Evolutionary conservation across 2,329 filamentous ascomycete species (phyloP).

Genomic region (Neocucurbitaria cava): DNA sequence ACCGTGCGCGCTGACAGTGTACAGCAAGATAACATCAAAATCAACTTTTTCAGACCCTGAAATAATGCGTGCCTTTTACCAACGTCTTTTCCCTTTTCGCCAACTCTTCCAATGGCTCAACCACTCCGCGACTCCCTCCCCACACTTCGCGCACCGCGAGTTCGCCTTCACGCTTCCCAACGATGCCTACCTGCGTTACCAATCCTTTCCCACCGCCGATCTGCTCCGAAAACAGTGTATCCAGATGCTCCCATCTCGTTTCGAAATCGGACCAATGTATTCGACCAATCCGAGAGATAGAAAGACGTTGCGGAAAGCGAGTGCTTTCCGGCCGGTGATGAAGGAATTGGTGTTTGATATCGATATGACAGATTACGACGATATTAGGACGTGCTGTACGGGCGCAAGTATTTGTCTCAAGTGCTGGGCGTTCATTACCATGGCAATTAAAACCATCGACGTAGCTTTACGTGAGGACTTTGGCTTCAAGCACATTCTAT

Average conservation of each 20-base stretch:
- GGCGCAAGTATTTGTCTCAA: conserved; percentile 92
- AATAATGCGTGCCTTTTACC: conserved; percentile 92
- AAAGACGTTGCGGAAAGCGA: conserved; percentile 81
- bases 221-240: conserved; percentile 89
- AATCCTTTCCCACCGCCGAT: conserved; percentile 75
- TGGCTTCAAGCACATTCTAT: conserved; percentile 94
- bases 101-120: conserved; percentile 98
- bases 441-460: conserved; percentile 95
- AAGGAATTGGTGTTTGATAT: conserved; percentile 99
- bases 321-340: conserved; percentile 82
- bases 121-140: conserved; percentile 82
- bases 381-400: conserved; percentile 92
- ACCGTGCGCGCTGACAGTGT: conserved; percentile 17
- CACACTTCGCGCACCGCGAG: conserved; percentile 91
- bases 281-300: conserved; percentile 91
- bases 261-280: conserved; percentile 99
- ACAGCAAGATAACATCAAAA: conserved; percentile 48
- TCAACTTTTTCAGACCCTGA: conserved; percentile 72
- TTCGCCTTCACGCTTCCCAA: conserved; percentile 96
- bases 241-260: conserved; percentile 85
- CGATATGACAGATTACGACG: conserved; percentile 98
- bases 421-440: conserved; percentile 97
- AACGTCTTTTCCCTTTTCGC: conserved; percentile 92
- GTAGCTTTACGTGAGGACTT: conserved; percentile 89
- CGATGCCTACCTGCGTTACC: conserved; percentile 91